phyloP scores from a whole-genome alignment of 139 green algal genomes.

The Tetradesmus lagerheimii region DNA sequence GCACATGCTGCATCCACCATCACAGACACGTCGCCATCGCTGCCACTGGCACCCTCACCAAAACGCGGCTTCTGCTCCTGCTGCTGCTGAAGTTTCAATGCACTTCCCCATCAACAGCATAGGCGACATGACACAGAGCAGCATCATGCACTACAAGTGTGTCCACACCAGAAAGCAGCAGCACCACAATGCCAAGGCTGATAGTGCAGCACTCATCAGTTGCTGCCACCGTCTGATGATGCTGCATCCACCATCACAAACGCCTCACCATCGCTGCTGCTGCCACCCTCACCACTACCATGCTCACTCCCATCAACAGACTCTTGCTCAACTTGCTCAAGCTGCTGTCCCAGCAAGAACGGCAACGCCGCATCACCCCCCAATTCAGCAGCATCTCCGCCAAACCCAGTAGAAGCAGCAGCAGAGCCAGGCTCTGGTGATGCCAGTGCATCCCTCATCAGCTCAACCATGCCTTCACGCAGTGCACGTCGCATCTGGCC shows the following conservation, averaged over 20 bases:
- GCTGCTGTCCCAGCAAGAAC: not conserved
- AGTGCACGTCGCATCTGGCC: not conserved
- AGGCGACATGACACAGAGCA: no score
- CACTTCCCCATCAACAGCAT: no score
- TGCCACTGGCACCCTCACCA: no score
- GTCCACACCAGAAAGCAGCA: no score
- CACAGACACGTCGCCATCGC: no score
- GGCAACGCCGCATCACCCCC: not conserved
- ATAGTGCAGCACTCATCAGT: not conserved
- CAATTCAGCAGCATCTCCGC: not conserved
- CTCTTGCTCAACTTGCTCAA: not conserved
- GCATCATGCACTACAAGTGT: no score
- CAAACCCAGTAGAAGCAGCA: not conserved
- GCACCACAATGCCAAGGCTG: not conserved
- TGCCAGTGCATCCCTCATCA: slow-evolving; percentile 1
- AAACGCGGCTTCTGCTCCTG: no score
- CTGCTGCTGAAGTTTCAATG: no score
- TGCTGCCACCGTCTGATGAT: not conserved
- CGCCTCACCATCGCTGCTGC: not conserved
- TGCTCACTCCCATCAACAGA: not conserved
- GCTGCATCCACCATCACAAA: not conserved
- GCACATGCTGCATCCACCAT: no score
- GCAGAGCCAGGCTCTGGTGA: not conserved
- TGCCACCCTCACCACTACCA: not conserved
- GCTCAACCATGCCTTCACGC: slow-evolving; percentile 2